Base-by-base conservation (phyloP, 2,329 filamentous ascomycete species). In the Stromatinia cepivora region DNA sequence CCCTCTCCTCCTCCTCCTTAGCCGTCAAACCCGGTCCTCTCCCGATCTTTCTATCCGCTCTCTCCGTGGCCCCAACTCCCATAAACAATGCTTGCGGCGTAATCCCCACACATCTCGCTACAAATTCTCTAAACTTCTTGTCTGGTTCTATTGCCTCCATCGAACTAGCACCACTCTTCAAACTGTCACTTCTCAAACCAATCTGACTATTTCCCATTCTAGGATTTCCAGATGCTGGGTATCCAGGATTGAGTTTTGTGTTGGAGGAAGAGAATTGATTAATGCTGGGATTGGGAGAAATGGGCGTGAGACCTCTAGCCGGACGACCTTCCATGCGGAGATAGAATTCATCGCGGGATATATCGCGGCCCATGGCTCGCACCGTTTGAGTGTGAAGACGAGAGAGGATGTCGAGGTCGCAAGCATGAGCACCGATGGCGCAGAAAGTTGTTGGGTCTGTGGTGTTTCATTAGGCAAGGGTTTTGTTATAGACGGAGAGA, bases 321-420 rank as follows among this genome's bases (percentile, higher is more conserved):
- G 66, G 54, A 31, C 56, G 56, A 31, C 66, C 66, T 52, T 67
- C 66, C 31, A 67, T 61, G 7, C 66, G 31, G 17, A 67, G 56
- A 53, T 67, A 67, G 31, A 67, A 67, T 67, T 67, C 66, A 5
- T 67, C 66, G 45, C 56, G 66, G 15, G 66, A 52, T 2, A 67
- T 22, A 11, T 67, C 56, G 7, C 66, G 66, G 5, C 66, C 66
- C 66, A 62, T 61, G 45, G 56, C 66, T 53, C 46, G 15, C 1
- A 67, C 45, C 0, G 34, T 67, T 22, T 61, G 54, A 13, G n/a
- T 45, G 13, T 62, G 66, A 11, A 67, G 56, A 20, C 66, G 66
- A 11, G 66, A 67, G 45, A 67, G 28, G 1, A 67, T 67, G 3
- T 67, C 66, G 15, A 61, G 46, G 17, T 67, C 66, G 25, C 45